A percentile compares a stretch with the other conserved stretches of the same genome.
These are phyloP conservation scores for Cladophialophora yegresii DNA, from an alignment of 2,329 filamentous ascomycete species.

Conservation along the genomic window DNA sequence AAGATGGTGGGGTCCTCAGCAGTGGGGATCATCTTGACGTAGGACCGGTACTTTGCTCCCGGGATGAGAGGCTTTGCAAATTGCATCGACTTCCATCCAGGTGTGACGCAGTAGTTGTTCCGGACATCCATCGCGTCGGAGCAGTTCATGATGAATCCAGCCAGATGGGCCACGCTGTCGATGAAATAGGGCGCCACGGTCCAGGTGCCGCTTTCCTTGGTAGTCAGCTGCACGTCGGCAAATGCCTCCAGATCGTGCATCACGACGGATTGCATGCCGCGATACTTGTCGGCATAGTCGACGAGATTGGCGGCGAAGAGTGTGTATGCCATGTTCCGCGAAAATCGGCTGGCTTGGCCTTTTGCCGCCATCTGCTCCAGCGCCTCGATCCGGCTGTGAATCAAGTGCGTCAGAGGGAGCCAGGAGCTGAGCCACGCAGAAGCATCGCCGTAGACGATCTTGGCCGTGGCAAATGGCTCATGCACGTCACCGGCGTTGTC, in stretches of 20 bases:
- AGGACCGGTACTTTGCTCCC: constrained; percentile 39
- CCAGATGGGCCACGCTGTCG: constrained; percentile 37
- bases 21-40: constrained; percentile 41
- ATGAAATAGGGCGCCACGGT: constrained; percentile 37
- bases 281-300: constrained; percentile 39
- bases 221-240: constrained; percentile 38
- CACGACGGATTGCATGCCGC: constrained; percentile 40
- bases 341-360: constrained; percentile 39
- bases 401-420: constrained; percentile 36
- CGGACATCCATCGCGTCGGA: constrained; percentile 38
- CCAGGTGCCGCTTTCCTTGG: constrained; percentile 39
- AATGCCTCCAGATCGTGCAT: constrained; percentile 40
- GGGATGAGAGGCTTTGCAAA: constrained; percentile 37
- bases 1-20: constrained; percentile 40
- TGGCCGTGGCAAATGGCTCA: constrained; percentile 38
- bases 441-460: constrained; percentile 34
- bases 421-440: constrained; percentile 37
- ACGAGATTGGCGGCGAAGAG: constrained; percentile 40
- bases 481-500: constrained; percentile 26
- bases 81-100: constrained; percentile 40
- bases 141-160: constrained; percentile 38
- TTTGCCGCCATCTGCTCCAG: constrained; percentile 36
- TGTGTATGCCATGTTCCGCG: constrained; percentile 41
- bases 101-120: constrained; percentile 42
- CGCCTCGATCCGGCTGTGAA: constrained; percentile 37